phyloP scores from a whole-genome alignment of 2,329 filamentous ascomycete genomes.

The Aspergillus sp. region DNA sequence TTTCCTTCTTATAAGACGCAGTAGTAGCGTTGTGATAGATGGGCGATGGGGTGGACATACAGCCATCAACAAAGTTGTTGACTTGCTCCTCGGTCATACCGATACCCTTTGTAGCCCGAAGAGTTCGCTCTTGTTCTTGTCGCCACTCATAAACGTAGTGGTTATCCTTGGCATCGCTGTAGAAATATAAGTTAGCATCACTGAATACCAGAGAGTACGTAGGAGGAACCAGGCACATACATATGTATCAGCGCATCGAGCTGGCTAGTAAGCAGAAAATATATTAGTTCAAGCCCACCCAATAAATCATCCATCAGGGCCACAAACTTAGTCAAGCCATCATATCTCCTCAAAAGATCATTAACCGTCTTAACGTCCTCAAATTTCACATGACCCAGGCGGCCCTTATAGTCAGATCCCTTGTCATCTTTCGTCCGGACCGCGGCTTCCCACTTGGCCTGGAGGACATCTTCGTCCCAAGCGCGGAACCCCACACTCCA shows the following conservation, averaged over 20 bases:
- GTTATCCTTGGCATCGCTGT: constrained; percentile 67
- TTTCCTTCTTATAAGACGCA: not conserved
- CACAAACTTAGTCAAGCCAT: constrained; percentile 55
- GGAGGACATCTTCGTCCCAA: constrained; percentile 55
- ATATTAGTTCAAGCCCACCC: not conserved
- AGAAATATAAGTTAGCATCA: not conserved
- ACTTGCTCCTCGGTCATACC: constrained; percentile 86
- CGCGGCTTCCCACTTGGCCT: constrained; percentile 55
- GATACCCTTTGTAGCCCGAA: constrained; percentile 65
- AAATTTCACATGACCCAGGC: constrained; percentile 56
- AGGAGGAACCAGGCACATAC: constrained; percentile 35
- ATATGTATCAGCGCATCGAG: constrained; percentile 66
- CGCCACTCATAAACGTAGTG: constrained; percentile 83
- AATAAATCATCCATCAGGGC: not conserved
- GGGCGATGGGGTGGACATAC: constrained; percentile 37
- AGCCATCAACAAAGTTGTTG: constrained; percentile 69
- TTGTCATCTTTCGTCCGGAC: constrained; percentile 47
- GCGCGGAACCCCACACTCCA: constrained; percentile 86
- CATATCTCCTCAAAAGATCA: constrained; percentile 57
- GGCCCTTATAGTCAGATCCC: constrained; percentile 45
- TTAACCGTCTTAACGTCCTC: constrained; percentile 61
- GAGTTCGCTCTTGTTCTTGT: constrained; percentile 71
- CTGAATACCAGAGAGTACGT: not conserved
- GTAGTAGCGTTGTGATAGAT: no score
- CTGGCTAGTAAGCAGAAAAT: constrained; percentile 33